Percentiles rank a stretch among this genome's conserved stretches.
These are phyloP conservation scores for Medicago lupulina DNA, from an alignment of 306 rosid species.

Conservation along the genomic window DNA sequence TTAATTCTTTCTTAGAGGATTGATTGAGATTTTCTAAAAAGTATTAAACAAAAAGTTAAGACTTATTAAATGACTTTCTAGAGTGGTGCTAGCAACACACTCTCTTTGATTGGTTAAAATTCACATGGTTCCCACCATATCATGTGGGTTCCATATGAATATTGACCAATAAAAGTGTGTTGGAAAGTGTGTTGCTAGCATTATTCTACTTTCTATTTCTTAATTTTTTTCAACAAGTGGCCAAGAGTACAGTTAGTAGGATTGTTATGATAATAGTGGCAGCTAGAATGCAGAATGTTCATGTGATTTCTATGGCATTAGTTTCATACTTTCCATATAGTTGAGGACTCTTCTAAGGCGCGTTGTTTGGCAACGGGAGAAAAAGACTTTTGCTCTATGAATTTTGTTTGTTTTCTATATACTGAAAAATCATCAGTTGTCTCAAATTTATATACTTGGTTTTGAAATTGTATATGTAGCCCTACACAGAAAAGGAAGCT, in stretches of 20 bases:
- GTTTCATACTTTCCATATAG: not conserved
- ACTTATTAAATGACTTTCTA: not conserved
- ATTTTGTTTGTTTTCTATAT: slow-evolving; percentile 30
- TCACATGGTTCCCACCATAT: too few species aligned
- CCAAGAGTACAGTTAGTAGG: not conserved
- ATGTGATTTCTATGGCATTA: slow-evolving; percentile 29
- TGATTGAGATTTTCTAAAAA: not conserved
- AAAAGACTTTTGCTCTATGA: slow-evolving; percentile 21
- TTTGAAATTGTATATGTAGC: slow-evolving; percentile 41
- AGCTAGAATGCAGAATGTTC: slow-evolving; percentile 29
- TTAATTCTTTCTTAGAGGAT: not conserved
- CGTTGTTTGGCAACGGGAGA: slow-evolving; percentile 11
- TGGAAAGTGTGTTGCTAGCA: too few species aligned
- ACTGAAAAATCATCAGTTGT: slow-evolving; percentile 25
- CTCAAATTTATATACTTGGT: slow-evolving; percentile 32
- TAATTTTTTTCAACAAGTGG: not conserved
- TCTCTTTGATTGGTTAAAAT: too few species aligned
- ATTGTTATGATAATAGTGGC: not conserved
- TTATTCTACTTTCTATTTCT: not conserved
- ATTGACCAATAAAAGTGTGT: too few species aligned
- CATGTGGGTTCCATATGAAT: too few species aligned
- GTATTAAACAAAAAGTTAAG: not conserved
- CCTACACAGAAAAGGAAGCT: slow-evolving; percentile 49
- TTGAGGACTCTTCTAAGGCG: slow-evolving; percentile 10
- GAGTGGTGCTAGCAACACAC: too few species aligned